Percentiles rank a stretch among this genome's conserved stretches.
Conservation (phyloP, 192 early-diverging fungal genomes). For the Spinellus fusiger region DNA sequence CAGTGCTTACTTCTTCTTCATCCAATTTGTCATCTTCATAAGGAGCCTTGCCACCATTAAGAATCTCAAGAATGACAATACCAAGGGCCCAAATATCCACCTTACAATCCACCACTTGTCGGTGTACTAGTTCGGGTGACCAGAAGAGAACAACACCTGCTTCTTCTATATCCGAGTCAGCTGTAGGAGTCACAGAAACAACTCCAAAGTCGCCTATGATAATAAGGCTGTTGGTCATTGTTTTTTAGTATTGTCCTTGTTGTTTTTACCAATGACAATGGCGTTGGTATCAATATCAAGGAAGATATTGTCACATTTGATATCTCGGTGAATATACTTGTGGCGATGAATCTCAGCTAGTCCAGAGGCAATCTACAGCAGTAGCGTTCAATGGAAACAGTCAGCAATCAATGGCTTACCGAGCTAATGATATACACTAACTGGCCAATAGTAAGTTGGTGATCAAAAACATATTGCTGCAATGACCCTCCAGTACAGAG, state of each 20-base stretch:
- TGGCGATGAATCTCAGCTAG: constrained; percentile 30
- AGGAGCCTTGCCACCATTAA: constrained; percentile 32
- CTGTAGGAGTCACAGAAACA: constrained; percentile 29
- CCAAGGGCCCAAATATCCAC: constrained; percentile 36
- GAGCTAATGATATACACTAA: constrained; percentile 25
- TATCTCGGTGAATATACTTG: constrained; percentile 36
- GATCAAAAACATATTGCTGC: constrained; percentile 34
- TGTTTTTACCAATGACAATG: constrained; percentile 28
- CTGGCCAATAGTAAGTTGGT: constrained; percentile 27
- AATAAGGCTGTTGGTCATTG: too few species aligned
- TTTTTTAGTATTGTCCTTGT: too few species aligned
- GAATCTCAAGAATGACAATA: constrained; percentile 33
- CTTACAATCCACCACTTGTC: constrained; percentile 28
- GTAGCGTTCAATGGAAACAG: neutral
- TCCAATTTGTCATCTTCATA: constrained; percentile 35
- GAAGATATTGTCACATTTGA: constrained; percentile 38
- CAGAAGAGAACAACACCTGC: constrained; percentile 37
- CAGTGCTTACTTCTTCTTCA: constrained; percentile 28
- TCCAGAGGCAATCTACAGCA: constrained; percentile 27
- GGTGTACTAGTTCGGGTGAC: constrained; percentile 30
- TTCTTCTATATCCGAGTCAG: constrained; percentile 29
- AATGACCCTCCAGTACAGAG: constrained; percentile 32
- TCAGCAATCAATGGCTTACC: constrained; percentile 15
- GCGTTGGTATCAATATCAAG: constrained; percentile 22
- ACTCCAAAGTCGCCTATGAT: constrained; percentile 32